Conservation (phyloP, 306 rosid genomes). For the Malus orientalis region DNA sequence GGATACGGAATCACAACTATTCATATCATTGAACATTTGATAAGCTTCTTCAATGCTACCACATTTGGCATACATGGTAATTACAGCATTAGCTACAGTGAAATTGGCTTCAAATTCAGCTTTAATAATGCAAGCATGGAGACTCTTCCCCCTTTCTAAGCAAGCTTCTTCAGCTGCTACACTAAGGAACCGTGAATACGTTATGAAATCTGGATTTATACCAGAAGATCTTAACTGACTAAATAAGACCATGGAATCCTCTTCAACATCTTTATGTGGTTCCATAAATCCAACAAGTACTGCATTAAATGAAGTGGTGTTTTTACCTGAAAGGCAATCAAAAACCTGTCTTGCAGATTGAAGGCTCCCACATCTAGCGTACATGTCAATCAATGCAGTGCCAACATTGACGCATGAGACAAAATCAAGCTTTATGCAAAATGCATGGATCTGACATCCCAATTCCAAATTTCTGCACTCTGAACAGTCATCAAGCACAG, state of each 20-base stretch:
- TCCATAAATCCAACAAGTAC: constrained; percentile 40
- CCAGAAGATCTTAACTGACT: constrained; percentile 29
- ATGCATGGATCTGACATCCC: constrained; percentile 37
- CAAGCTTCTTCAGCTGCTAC: constrained; percentile 37
- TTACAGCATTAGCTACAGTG: constrained; percentile 34
- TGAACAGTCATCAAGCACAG: constrained; percentile 37
- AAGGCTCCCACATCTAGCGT: constrained; percentile 37
- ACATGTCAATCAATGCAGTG: constrained; percentile 36
- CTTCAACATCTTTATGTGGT: constrained; percentile 21
- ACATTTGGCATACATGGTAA: constrained; percentile 52
- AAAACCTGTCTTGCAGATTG: constrained; percentile 30
- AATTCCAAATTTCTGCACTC: constrained; percentile 32
- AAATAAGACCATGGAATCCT: constrained; percentile 29
- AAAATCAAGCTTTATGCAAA: constrained; percentile 30
- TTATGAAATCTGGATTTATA: constrained; percentile 24
- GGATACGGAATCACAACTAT: constrained; percentile 20
- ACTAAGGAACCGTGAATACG: constrained; percentile 34
- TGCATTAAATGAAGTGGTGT: constrained; percentile 38
- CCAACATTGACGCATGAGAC: constrained; percentile 13
- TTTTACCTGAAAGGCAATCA: constrained; percentile 22
- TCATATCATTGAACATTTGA: constrained; percentile 26
- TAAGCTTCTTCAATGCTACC: constrained; percentile 41
- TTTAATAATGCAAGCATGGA: constrained; percentile 35
- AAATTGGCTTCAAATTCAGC: constrained; percentile 32
- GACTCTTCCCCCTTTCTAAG: constrained; percentile 40